Base-by-base conservation (phyloP, 2,329 filamentous ascomycete species). In the Epichloe baconii region DNA sequence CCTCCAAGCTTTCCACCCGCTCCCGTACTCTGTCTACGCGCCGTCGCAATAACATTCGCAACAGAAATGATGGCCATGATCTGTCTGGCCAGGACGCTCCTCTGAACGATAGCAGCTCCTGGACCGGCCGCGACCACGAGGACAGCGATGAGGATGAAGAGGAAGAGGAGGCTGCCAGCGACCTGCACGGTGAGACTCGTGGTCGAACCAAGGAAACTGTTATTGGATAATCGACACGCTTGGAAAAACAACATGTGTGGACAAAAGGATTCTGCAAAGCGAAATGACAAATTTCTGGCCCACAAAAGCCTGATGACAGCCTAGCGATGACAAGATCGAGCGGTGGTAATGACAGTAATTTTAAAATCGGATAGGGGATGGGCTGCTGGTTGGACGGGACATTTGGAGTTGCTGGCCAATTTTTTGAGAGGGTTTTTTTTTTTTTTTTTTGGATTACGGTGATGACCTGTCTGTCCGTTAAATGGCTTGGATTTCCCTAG, bases 1-100 rank as follows among this genome's bases (percentile, higher is more conserved):
- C 79, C 52, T 84, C 90, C 57, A 90, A 88, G 67, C 81, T 98
- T 47, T 95, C 88, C 4, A 86, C 83, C 17, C 88, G 93, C 53
- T 82, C 91, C 41, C 88, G 90, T 59, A 94, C 85, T 15, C 79
- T 97, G 37, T 95, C 88, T 44, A 88, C 89, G 68, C 85, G 90
- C 59, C 85, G 88, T 58, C 81, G 84, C 53, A 83, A 84, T 66
- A 84, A 85, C 65, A 80, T 85, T 63, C 75, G 74, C 57, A 78
- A 77, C 54, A 77, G 80, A 56, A 78, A 80, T 53, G 86, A 91
- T 61, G 58, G 87, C 7, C 77, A 89, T 53, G 90, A 96, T 62
- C 77, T 96, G 40, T 86, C 87, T 2, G 77, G 77, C 46, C 91
- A 96, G 70, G 90, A 96, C 64, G 78, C 79, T 46, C 84, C 87